Percentiles rank a stretch among this genome's conserved stretches.
Conservation (phyloP, 2,329 filamentous ascomycete genomes). For the Xylaria polymorpha region DNA sequence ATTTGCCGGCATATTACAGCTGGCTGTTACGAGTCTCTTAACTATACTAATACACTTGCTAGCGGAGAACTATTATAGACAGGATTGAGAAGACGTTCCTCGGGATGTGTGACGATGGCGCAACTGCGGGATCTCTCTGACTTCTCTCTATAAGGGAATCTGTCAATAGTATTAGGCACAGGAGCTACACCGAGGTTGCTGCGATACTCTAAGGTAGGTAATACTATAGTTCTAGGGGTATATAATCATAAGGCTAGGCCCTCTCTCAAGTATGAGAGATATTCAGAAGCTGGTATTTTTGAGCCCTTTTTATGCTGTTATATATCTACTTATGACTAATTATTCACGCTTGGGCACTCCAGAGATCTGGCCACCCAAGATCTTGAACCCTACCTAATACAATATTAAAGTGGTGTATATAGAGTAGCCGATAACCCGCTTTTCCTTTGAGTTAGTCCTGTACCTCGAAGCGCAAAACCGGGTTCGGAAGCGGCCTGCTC, state of each 20-base stretch:
- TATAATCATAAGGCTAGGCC: background rate
- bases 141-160: background rate
- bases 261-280: background rate
- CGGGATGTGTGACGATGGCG: background rate
- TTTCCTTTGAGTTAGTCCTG: background rate
- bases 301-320: background rate
- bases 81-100: background rate
- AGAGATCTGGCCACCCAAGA: background rate
- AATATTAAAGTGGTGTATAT: background rate
- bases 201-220: background rate
- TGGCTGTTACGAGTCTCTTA: background rate
- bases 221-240: background rate
- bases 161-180: background rate
- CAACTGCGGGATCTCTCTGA: background rate
- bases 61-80: background rate
- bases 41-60: background rate
- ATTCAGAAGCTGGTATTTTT: background rate
- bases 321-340: background rate
- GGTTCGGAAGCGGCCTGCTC: background rate
- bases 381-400: background rate
- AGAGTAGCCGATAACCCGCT: background rate
- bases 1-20: background rate
- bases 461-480: background rate
- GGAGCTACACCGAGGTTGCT: background rate
- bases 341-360: background rate